Evolutionary conservation across 2,329 filamentous ascomycete species (phyloP), one percentile per base, ranked within the genome.

Genomic region (Didymella arachidicola): DNA sequence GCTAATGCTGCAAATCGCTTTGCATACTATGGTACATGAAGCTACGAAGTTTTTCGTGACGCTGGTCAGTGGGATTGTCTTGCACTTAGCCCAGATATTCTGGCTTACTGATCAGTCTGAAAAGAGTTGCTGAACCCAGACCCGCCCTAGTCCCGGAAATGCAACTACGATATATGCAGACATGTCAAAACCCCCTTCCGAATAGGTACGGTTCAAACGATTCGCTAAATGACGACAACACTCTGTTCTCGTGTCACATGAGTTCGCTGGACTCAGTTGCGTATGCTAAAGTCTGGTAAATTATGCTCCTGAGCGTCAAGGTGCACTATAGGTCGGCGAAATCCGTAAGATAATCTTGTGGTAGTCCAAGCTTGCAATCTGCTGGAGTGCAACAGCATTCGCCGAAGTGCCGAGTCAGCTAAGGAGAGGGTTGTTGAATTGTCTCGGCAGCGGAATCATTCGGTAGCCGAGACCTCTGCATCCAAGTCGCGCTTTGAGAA

Each of bases 371-470:
- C 38, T 44, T 22, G 5, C 44, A 32, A 4, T 22, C 14, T 36
- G 4, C 25, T 29, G 18, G 34, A 19, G 14, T n/a, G n/a, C 38
- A 34, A 18, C 18, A 18, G 19, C n/a, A 25, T 16, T 50, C 22
- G 46, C 39, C 25, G 30, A 19, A 25, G 16, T 42, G 25, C 38
- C 19, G 39, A 30, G 46, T 56, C 53, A 50, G 29, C 18, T 32
- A 27, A 36, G 19, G 22, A 7, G 16, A 34, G 18, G 41, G 3
- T 27, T 11, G 39, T 45, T 39, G 25, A 45, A 10, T 19, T 41
- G 45, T 49, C 39, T 56, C 30, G 41, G 39, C 39, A 56, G 22
- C 14, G 22, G 25, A n/a, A 18, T 32, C 42, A 16, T 22, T 39
- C 10, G 26, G 2, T 4, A 41, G 10, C 26, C 14, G 25, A 38